A percentile compares a stretch with the other conserved stretches of the same genome.
phyloP scores from a whole-genome alignment of 2,329 filamentous ascomycete genomes.

The Aspergillus neotritici region DNA sequence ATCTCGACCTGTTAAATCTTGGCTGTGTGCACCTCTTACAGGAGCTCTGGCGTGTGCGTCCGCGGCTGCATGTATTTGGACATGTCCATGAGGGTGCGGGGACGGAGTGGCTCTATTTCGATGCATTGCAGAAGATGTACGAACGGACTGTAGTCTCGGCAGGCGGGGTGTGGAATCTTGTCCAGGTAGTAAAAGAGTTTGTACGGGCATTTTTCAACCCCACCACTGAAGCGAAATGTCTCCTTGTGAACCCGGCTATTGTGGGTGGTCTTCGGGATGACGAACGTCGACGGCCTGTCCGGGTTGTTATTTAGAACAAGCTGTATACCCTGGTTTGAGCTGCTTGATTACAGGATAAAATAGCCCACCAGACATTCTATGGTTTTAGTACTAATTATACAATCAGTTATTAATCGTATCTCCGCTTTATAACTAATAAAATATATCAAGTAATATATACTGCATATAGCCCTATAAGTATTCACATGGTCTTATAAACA shows the following conservation, averaged over 20 bases:
- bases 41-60: constrained; percentile 66
- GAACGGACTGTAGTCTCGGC: constrained; percentile 12
- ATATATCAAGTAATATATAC: no score
- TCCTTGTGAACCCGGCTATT: constrained; percentile 18
- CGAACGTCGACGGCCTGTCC: constrained; percentile 12
- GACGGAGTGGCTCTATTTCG: constrained; percentile 13
- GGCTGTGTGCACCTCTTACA: constrained; percentile 62
- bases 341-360: background rate
- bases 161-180: constrained; percentile 14
- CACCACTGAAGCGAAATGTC: constrained; percentile 15
- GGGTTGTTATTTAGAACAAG: constrained; percentile 8
- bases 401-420: background rate
- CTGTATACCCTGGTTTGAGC: no score
- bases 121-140: constrained; percentile 13
- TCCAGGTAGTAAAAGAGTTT: constrained; percentile 10
- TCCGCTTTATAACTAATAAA: no score
- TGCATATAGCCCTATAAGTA: no score
- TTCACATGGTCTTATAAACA: no score
- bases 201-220: background rate
- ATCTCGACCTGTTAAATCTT: constrained; percentile 51
- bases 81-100: constrained; percentile 65
- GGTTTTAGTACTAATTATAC: background rate
- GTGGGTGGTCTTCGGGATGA: constrained; percentile 16
- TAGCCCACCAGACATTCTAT: background rate
- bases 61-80: constrained; percentile 72